Conservation (phyloP, 2,329 filamentous ascomycete species). For the Colletotrichum sp. region DNA sequence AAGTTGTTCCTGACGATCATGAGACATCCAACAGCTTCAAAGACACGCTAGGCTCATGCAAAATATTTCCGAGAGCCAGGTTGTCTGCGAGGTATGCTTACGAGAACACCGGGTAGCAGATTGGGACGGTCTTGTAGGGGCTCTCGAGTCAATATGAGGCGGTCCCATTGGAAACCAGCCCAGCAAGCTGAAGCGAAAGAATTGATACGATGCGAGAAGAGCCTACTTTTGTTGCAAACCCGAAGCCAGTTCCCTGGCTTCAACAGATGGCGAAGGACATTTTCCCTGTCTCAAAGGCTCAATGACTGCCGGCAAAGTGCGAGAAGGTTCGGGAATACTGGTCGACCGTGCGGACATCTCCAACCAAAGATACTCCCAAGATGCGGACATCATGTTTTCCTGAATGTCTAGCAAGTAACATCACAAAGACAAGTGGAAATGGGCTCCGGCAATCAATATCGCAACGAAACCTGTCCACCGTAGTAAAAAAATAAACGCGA, state of each 20-base stretch:
- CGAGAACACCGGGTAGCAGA: not conserved
- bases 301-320: not conserved
- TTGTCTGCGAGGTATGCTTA: not conserved
- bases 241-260: not conserved
- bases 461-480: accelerated
- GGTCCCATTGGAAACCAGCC: not conserved
- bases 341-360: not conserved
- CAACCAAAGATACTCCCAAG: not conserved
- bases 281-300: not conserved
- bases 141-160: not conserved
- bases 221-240: not conserved
- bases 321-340: not conserved
- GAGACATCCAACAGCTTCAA: not conserved
- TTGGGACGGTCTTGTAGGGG: not conserved
- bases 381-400: not conserved
- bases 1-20: not conserved
- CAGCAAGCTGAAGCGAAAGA: not conserved
- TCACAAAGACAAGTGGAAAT: not conserved
- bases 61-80: not conserved
- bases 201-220: not conserved
- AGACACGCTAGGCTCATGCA: not conserved
- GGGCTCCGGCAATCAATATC: not conserved
- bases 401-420: not conserved
- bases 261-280: not conserved
- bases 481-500: not conserved